Conservation (phyloP, 2,329 filamentous ascomycete genomes). For the Neofusicoccum sp. region DNA sequence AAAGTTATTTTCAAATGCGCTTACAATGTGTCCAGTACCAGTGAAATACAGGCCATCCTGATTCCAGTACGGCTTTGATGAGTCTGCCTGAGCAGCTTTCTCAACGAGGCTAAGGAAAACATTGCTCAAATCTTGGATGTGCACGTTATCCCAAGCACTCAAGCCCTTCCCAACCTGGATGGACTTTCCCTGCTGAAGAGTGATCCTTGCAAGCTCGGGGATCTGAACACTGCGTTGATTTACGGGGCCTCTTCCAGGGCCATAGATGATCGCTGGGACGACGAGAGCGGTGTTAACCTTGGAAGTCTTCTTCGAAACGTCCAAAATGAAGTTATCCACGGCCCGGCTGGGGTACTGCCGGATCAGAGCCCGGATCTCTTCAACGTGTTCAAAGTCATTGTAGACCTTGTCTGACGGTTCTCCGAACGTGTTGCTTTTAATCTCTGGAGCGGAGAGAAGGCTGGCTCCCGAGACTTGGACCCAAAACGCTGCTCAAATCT, state of each 20-base stretch:
- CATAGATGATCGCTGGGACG: constrained; percentile 65
- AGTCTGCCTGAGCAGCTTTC: constrained; percentile 42
- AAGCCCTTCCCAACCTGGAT: constrained; percentile 57
- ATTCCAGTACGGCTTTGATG: constrained; percentile 53
- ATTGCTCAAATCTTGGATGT: constrained; percentile 61
- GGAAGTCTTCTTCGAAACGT: constrained; percentile 25
- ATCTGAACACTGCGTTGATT: constrained; percentile 58
- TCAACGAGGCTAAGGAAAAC: constrained; percentile 57
- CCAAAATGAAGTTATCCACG: constrained; percentile 67
- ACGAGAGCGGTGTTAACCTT: constrained; percentile 47
- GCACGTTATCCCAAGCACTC: constrained; percentile 54
- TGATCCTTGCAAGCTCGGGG: constrained; percentile 51
- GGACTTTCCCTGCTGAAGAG: constrained; percentile 51
- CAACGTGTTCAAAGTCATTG: constrained; percentile 59
- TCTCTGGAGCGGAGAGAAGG: constrained; percentile 47
- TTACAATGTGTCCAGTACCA: constrained; percentile 61
- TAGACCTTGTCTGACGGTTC: constrained; percentile 51
- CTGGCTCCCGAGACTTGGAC: constrained; percentile 58
- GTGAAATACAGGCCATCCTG: constrained; percentile 65
- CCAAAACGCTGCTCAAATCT: constrained; percentile 41
- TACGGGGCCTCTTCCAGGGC: constrained; percentile 55
- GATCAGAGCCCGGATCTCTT: constrained; percentile 55
- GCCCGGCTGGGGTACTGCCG: constrained; percentile 61
- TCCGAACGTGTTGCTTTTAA: constrained; percentile 39
- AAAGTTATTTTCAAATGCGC: constrained; percentile 42